Evolutionary conservation across 2,329 filamentous ascomycete species (phyloP), one percentile per base, ranked within the genome.

Genomic region (Nigrograna mackinnonii): DNA sequence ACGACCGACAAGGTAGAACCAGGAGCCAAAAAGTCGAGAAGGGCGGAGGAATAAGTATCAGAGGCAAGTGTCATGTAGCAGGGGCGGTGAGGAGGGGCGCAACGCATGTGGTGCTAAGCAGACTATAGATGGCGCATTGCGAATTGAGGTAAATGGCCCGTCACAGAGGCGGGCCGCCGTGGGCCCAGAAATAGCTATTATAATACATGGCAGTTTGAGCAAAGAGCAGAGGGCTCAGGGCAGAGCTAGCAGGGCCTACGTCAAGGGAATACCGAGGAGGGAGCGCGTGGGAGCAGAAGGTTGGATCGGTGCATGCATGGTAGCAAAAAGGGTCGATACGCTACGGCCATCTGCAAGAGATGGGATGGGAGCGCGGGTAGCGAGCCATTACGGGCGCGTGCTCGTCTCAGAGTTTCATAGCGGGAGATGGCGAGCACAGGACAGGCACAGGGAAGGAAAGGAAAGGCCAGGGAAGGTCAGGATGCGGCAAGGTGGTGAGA

Each of bases 11-110:
- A 51, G 39, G 46, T 42, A 47, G 52, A 60, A 52, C 55, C 24
- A 50, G 35, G 54, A 43, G 38, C 46, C 43, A 47, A 44, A 54
- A 46, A 45, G 44, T 48, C 44, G 50, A 45, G 48, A 41, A 44
- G 38, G 38, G 21, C 44, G 47, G 42, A 49, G 45, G 59, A 60
- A 59, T 58, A 58, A 51, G 57, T 62, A 60, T 59, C 52, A 58
- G 60, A 62, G 51, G 44, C 44, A 43, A 53, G 49, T 52, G 51
- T 54, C 54, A 50, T 46, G 41, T 31, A 43, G 22, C 32, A 38
- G 42, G 49, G 44, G 48, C 39, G 44, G 46, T 46, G 50, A 52
- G 54, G 46, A 45, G 30, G 38, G 46, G 44, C 28, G 20, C 33
- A 35, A 36, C n/a, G 12, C 19, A 17, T 34, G 24, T 21, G 17